phyloP scores from a whole-genome alignment of 257 asterid genomes.

The Schizonepeta tenuifolia region DNA sequence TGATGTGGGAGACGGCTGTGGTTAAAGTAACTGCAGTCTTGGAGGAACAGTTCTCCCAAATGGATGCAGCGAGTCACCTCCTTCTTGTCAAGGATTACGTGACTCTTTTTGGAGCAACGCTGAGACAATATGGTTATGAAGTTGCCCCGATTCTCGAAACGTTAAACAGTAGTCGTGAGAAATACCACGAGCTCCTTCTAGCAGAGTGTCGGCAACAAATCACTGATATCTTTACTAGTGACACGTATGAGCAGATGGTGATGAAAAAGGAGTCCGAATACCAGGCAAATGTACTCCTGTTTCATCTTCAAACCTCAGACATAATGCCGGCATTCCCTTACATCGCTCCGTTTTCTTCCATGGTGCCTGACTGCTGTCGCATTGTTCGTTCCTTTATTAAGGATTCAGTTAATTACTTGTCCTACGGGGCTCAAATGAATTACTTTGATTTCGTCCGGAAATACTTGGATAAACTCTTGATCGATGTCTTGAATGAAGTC shows the following conservation, averaged over 20 bases:
- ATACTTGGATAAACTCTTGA: slow-evolving; percentile 82
- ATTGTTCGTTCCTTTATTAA: slow-evolving; percentile 75
- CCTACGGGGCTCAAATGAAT: slow-evolving; percentile 80
- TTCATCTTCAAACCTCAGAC: slow-evolving; percentile 88
- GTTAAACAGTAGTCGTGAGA: slow-evolving; percentile 73
- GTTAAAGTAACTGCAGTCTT: slow-evolving; percentile 61
- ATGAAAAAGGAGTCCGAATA: slow-evolving; percentile 93
- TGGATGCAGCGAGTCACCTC: slow-evolving; percentile 84
- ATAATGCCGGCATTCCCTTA: slow-evolving; percentile 97
- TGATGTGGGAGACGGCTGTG: slow-evolving; percentile 93
- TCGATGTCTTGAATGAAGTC: slow-evolving; percentile 75
- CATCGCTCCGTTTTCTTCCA: slow-evolving; percentile 86
- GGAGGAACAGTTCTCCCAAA: slow-evolving; percentile 72
- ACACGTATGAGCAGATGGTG: slow-evolving; percentile 81
- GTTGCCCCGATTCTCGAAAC: slow-evolving; percentile 72
- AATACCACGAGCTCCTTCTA: slow-evolving; percentile 84
- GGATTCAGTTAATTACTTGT: slow-evolving; percentile 80
- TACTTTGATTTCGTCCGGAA: slow-evolving; percentile 79
- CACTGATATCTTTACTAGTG: slow-evolving; percentile 51
- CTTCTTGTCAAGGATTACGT: slow-evolving; percentile 89
- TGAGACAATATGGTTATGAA: slow-evolving; percentile 84
- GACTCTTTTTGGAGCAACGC: slow-evolving; percentile 91
- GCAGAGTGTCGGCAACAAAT: slow-evolving; percentile 76
- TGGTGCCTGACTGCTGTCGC: slow-evolving; percentile 91
- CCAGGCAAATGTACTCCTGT: slow-evolving; percentile 79